Evolutionary conservation across 2,329 filamentous ascomycete species (phyloP).

Genomic region (Cercospora sojina): DNA sequence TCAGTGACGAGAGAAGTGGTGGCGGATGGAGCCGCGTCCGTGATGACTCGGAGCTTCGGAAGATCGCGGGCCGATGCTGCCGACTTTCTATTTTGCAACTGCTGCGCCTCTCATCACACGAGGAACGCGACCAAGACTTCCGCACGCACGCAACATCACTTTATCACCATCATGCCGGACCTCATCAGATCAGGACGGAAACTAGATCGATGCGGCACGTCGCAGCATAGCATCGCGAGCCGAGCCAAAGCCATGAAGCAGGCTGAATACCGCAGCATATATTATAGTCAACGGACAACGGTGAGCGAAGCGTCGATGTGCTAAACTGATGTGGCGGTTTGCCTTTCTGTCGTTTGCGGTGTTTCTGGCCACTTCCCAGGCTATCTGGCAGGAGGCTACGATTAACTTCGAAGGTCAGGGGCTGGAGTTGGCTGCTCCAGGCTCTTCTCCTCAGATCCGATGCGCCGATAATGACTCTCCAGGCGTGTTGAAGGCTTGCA

Average conservation of each 20-base stretch:
- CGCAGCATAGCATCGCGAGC: background rate
- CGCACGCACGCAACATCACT: background rate
- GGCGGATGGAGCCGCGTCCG: background rate
- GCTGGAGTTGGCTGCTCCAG: background rate
- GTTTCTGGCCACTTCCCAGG: background rate
- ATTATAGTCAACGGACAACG: too few species aligned
- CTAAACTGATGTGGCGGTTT: background rate
- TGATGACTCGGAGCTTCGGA: background rate
- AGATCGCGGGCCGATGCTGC: background rate
- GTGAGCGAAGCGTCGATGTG: background rate
- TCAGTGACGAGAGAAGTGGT: background rate
- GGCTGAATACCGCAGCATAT: background rate
- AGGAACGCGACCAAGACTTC: background rate
- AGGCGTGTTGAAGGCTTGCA: slow-evolving; percentile 66
- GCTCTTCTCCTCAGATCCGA: background rate
- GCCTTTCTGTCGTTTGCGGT: background rate
- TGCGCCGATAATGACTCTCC: slow-evolving; percentile 57
- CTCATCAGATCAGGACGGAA: background rate
- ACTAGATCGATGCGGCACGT: background rate
- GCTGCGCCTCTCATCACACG: background rate
- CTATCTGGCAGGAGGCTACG: background rate
- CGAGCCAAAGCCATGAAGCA: background rate
- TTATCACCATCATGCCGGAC: background rate
- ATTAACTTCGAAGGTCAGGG: background rate
- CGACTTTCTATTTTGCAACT: background rate